Conservation (phyloP, 106 monocot genomes). For the Acanthochlamys bracteata region DNA sequence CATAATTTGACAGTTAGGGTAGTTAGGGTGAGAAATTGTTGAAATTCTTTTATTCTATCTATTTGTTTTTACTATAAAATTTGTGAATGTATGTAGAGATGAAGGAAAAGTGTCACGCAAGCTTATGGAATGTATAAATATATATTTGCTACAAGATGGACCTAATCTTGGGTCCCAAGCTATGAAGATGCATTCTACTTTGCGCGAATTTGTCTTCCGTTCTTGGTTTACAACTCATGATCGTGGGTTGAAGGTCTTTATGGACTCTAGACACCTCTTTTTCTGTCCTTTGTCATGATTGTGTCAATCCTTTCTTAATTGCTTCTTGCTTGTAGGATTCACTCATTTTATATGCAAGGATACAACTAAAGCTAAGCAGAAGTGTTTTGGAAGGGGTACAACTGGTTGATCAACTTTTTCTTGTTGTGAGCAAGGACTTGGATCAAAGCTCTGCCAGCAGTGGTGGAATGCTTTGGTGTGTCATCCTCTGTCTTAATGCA, state of each 20-base stretch:
- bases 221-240: conserved; percentile 80
- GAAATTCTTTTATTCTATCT: conserved; percentile 2
- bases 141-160: conserved; percentile 73
- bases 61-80: too few relatives aligned
- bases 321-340: too few relatives aligned
- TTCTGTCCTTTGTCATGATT: conserved; percentile 12
- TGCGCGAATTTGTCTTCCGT: conserved; percentile 63
- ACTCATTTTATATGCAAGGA: too few relatives aligned
- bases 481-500: too few relatives aligned
- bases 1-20: background rate
- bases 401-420: too few relatives aligned
- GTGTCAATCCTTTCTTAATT: too few relatives aligned
- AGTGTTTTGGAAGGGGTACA: too few relatives aligned
- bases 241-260: conserved; percentile 58
- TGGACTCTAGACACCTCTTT: conserved; percentile 1
- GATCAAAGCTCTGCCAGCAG: too few relatives aligned
- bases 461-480: too few relatives aligned
- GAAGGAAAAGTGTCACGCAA: conserved; percentile 89
- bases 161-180: conserved; percentile 67
- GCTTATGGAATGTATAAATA: conserved; percentile 86
- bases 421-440: too few relatives aligned
- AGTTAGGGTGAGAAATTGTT: background rate
- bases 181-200: conserved; percentile 56
- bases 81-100: conserved; percentile 36
- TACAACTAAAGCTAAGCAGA: too few relatives aligned